These are phyloP conservation scores for Dendrobium officinale DNA, from an alignment of 106 monocot genomes.

Conservation along the genomic window DNA sequence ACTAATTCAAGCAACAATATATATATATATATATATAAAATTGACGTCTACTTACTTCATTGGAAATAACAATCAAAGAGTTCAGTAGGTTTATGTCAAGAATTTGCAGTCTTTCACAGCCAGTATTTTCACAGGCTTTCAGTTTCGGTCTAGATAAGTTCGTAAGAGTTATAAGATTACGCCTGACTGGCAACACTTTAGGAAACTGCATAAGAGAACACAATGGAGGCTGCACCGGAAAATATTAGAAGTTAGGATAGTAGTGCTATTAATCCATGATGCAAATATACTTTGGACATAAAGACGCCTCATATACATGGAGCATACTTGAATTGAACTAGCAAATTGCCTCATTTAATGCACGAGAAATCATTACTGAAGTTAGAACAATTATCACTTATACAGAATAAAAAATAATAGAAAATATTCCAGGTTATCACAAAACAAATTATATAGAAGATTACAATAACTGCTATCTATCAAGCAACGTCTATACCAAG, in stretches of 20 bases:
- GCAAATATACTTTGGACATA: neutral
- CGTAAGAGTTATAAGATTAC: neutral
- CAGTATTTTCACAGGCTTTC: neutral
- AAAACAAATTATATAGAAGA: neutral
- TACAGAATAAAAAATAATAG: neutral
- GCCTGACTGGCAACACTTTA: constrained; percentile 17
- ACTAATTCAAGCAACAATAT: constrained; percentile 4
- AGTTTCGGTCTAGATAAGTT: constrained; percentile 1
- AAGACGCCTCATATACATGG: neutral
- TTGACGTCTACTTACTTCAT: constrained; percentile 16
- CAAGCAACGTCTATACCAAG: neutral
- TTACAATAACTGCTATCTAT: neutral
- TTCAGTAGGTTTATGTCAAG: constrained; percentile 35
- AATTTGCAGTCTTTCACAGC: constrained; percentile 2
- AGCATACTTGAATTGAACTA: neutral
- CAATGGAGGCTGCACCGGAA: constrained; percentile 47
- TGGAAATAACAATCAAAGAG: constrained; percentile 41
- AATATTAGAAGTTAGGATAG: neutral
- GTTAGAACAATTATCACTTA: neutral
- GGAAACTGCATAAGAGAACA: constrained; percentile 72
- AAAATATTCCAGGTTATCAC: neutral
- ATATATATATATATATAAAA: neutral
- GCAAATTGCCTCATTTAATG: neutral
- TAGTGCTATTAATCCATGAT: neutral
- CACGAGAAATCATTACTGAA: neutral